Base-by-base conservation (phyloP, 805 yeast genomes). In the Candida sakaeoensis region DNA sequence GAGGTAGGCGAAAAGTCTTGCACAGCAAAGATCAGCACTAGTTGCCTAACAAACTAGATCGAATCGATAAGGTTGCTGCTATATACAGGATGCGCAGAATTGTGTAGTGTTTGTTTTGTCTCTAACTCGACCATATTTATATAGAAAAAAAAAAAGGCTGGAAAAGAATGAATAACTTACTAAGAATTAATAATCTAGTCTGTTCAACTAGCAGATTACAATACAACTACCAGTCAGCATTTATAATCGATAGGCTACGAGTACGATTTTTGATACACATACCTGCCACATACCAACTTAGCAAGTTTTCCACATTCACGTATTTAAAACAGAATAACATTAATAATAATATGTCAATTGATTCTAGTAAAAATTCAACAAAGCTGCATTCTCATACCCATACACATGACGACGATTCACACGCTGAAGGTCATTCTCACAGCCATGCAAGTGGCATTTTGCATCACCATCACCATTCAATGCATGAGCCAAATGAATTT, bases 401-500 rank as follows among this genome's bases (percentile, higher is more conserved):
- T 18, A 3, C 24, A n/a, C 31, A 25, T 35, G 5, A n/a, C 16
- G 26, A 33, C 16, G 26, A 33, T 24, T 24, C 36, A 13, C 17
- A n/a, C 15, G 4, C 28, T 29, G 30, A 26, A 15, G 33, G 26
- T 16, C 43, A 43, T 40, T 38, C 50, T n/a, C 46, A 48, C 19
- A 23, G 32, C 8, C 53, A 55, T 25, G 51, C 40, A 9, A 55
- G 47, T 33, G 45, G 47, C 34, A 44, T 57, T 32, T 46, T 57
- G n/a, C 71, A 65, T 44, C 78, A 72, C 45, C n/a, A n/a, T n/a
- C 50, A 75, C 13, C 79, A 73, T 51, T 60, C 63, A 33, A 70
- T 70, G 33, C 72, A 65, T 41, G 66, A 61, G 42, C 69, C 75
- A n/a, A 58, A 70, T 41, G 72, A 73, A 41, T 57, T 75, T 35